A percentile compares a stretch with the other conserved stretches of the same genome.
phyloP scores from a whole-genome alignment of 2,329 filamentous ascomycete genomes.

The Cytospora mali region DNA sequence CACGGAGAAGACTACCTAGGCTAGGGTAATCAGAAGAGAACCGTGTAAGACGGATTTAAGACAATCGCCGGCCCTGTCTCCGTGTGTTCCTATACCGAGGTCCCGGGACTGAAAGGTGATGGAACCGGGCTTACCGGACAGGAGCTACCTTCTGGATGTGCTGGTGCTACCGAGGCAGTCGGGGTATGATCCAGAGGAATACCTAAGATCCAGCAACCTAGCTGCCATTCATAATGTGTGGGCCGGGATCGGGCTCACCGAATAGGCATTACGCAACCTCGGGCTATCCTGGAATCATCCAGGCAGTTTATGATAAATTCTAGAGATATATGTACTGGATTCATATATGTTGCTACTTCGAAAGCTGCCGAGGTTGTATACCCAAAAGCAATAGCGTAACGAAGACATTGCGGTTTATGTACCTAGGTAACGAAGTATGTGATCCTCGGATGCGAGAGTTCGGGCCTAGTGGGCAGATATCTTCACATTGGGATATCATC shows the following conservation, averaged over 20 bases:
- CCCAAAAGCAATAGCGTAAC: neutral
- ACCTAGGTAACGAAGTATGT: no score
- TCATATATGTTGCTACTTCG: neutral
- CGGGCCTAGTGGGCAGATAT: no score
- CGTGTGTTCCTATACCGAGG: neutral
- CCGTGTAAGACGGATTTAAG: constrained; percentile 2
- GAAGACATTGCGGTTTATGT: no score
- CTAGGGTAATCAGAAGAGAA: neutral
- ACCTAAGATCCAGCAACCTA: no score
- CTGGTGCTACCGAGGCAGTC: neutral
- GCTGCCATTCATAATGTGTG: no score
- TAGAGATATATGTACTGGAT: no score
- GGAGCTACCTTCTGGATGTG: neutral
- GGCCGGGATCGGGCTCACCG: neutral
- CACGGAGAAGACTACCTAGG: neutral
- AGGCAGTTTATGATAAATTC: neutral
- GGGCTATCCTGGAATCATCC: neutral
- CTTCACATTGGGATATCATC: neutral
- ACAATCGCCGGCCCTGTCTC: neutral
- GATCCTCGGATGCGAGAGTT: no score
- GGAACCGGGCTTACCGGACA: neutral
- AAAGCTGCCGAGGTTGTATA: neutral
- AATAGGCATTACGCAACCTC: neutral
- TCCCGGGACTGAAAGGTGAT: neutral
- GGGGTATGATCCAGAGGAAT: neutral